Evolutionary conservation across 1,284 basidiomycete genomes (phyloP).

Genomic region (Fomitopsis schrenkii): DNA sequence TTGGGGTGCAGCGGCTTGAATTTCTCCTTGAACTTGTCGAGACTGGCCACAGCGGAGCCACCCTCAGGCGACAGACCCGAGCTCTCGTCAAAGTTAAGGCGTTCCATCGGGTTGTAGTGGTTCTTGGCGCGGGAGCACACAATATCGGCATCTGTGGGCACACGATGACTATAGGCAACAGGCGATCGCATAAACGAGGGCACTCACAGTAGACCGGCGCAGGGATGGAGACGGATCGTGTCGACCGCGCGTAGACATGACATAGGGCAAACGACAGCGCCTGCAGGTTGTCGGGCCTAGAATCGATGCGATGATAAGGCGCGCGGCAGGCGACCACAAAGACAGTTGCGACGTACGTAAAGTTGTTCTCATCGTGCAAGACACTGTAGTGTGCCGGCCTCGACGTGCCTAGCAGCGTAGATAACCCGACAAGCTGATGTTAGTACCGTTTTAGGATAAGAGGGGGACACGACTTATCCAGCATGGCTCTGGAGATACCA

Average conservation of each 20-base stretch:
- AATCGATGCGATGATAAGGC: conserved; percentile 8
- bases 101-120: conserved; percentile 64
- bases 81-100: conserved; percentile 48
- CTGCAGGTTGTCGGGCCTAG: conserved; percentile 63
- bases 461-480: conserved; percentile 31
- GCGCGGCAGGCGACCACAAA: conserved; percentile 4
- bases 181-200: conserved; percentile 6
- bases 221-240: conserved; percentile 80
- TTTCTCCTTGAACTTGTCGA: conserved; percentile 48
- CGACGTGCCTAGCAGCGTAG: conserved; percentile 43
- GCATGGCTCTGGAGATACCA: conserved; percentile 79
- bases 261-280: conserved; percentile 72
- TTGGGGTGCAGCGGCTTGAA: conserved; percentile 54
- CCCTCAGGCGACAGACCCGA: conserved; percentile 41
- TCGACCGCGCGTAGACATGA: conserved; percentile 79
- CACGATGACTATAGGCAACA: conserved; percentile 3
- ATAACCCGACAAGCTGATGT: conserved; percentile 12
- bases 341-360: conserved; percentile 33
- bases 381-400: conserved; percentile 66
- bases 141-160: conserved; percentile 66
- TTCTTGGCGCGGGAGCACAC: conserved; percentile 80
- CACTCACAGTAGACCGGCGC: conserved; percentile 78
- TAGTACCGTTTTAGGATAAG: not conserved
- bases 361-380: conserved; percentile 54
- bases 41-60: conserved; percentile 35